These are phyloP conservation scores for Penicillium sp. DNA, from an alignment of 2,329 filamentous ascomycete species.

Conservation along the genomic window DNA sequence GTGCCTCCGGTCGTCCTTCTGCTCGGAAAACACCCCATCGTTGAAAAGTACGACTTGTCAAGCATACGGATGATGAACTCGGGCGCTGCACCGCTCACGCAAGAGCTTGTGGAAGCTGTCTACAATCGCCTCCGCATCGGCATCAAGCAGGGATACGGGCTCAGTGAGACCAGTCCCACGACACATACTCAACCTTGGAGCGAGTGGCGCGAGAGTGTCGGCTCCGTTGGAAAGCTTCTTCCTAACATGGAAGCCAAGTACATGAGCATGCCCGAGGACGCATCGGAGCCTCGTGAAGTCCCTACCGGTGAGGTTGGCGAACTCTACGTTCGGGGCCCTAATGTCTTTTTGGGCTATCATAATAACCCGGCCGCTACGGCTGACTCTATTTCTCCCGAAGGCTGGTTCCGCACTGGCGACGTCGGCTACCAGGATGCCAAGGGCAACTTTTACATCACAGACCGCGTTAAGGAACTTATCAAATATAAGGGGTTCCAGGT, in stretches of 20 bases:
- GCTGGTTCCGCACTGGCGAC: constrained; percentile 91
- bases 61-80: constrained; percentile 83
- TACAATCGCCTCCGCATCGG: constrained; percentile 75
- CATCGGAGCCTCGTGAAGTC: constrained; percentile 58
- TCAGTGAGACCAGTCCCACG: constrained; percentile 83
- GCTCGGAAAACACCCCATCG: constrained; percentile 77
- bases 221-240: constrained; percentile 76
- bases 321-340: constrained; percentile 68
- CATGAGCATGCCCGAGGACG: constrained; percentile 64
- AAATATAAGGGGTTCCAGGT: constrained; percentile 77
- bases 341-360: constrained; percentile 66
- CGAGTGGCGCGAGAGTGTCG: constrained; percentile 77
- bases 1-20: constrained; percentile 83
- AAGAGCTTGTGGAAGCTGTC: constrained; percentile 77
- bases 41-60: constrained; percentile 80
- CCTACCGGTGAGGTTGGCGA: constrained; percentile 69
- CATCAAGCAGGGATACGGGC: constrained; percentile 90
- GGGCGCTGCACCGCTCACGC: constrained; percentile 82
- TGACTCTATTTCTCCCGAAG: constrained; percentile 65
- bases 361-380: constrained; percentile 64
- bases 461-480: constrained; percentile 71
- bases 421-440: constrained; percentile 77
- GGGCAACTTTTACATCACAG: constrained; percentile 88
- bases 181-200: constrained; percentile 75
- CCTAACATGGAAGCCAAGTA: constrained; percentile 83